Conservation (phyloP, 2,329 filamentous ascomycete species). For the Pyrenochaeta sp. region DNA sequence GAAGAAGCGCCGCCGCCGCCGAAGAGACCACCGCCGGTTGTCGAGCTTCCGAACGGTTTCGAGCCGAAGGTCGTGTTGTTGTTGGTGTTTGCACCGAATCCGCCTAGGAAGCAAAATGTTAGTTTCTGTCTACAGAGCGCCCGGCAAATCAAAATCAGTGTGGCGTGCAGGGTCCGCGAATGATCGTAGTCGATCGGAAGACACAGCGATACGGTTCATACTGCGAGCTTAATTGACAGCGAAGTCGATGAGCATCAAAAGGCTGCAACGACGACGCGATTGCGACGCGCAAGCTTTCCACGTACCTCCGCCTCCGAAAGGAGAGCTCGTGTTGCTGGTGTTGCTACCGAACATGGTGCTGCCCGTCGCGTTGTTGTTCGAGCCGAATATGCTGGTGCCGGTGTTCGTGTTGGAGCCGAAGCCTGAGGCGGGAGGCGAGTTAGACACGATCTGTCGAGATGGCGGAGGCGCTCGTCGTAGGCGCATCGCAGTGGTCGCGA, state of each 20-base stretch:
- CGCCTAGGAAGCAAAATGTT: slow-evolving; percentile 37
- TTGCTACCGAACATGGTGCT: slow-evolving; percentile 42
- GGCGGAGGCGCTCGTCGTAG: slow-evolving; percentile 38
- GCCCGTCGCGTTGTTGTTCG: slow-evolving; percentile 40
- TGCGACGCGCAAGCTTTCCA: slow-evolving; percentile 45
- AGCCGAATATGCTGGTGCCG: slow-evolving; percentile 47
- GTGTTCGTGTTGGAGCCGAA: slow-evolving; percentile 49
- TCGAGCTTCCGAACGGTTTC: slow-evolving; percentile 44
- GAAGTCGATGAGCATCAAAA: slow-evolving; percentile 3
- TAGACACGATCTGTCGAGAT: slow-evolving; percentile 46
- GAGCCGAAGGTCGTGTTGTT: slow-evolving; percentile 37
- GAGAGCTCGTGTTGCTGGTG: slow-evolving; percentile 41
- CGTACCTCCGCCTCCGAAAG: slow-evolving; percentile 50
- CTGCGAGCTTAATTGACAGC: slow-evolving; percentile 1
- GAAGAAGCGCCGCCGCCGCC: slow-evolving; percentile 28
- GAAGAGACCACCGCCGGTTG: slow-evolving; percentile 47
- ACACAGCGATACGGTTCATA: not conserved
- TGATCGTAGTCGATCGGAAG: not conserved
- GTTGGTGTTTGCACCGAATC: slow-evolving; percentile 41
- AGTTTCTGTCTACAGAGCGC: slow-evolving; percentile 18
- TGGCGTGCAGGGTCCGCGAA: not conserved
- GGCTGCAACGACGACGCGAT: slow-evolving; percentile 31
- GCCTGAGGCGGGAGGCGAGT: slow-evolving; percentile 51
- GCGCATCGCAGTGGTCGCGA: slow-evolving; percentile 40
- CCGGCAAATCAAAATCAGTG: not conserved